A percentile compares a stretch with the other conserved stretches of the same genome.
These are phyloP conservation scores for Agrocybe pediades DNA, from an alignment of 768 basidiomycete genomes.

Conservation along the genomic window DNA sequence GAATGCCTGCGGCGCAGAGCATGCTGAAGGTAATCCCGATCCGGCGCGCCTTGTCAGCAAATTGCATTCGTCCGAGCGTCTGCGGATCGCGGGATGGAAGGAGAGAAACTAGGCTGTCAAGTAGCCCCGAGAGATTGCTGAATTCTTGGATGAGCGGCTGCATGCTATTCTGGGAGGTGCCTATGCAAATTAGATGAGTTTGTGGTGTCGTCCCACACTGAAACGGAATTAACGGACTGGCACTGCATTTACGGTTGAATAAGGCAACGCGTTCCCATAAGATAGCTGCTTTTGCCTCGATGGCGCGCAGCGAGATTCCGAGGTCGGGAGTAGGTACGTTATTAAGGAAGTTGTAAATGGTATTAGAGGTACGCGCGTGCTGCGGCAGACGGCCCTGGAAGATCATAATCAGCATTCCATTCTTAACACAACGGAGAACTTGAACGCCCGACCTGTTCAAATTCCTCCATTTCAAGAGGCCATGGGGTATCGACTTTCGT, in stretches of 20 bases:
- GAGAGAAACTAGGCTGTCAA: slow-evolving; percentile 20
- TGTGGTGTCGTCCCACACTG: neutral
- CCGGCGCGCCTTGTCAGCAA: slow-evolving; percentile 18
- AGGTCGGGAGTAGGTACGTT: slow-evolving; percentile 19
- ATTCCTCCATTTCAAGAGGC: slow-evolving; percentile 38
- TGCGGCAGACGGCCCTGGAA: slow-evolving; percentile 20
- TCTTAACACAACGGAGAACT: neutral
- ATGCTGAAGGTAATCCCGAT: slow-evolving; percentile 36
- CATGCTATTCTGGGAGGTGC: slow-evolving; percentile 13
- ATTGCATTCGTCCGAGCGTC: slow-evolving; percentile 13
- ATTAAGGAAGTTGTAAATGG: slow-evolving; percentile 22
- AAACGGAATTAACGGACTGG: slow-evolving; percentile 26
- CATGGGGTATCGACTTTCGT: slow-evolving; percentile 37
- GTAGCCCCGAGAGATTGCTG: slow-evolving; percentile 19
- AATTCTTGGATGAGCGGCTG: slow-evolving; percentile 24
- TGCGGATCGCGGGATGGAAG: slow-evolving; percentile 15
- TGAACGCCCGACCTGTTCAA: slow-evolving; percentile 28
- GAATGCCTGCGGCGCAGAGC: slow-evolving; percentile 35
- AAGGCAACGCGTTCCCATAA: slow-evolving; percentile 35
- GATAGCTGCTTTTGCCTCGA: slow-evolving; percentile 27
- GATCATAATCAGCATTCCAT: neutral
- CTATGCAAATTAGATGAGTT: slow-evolving; percentile 4
- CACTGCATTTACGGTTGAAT: slow-evolving; percentile 25
- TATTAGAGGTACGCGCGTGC: slow-evolving; percentile 21
- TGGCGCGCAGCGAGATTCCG: slow-evolving; percentile 20